Evolutionary conservation across 1,139 yeast species (phyloP).

Genomic region (Candida sp.): DNA sequence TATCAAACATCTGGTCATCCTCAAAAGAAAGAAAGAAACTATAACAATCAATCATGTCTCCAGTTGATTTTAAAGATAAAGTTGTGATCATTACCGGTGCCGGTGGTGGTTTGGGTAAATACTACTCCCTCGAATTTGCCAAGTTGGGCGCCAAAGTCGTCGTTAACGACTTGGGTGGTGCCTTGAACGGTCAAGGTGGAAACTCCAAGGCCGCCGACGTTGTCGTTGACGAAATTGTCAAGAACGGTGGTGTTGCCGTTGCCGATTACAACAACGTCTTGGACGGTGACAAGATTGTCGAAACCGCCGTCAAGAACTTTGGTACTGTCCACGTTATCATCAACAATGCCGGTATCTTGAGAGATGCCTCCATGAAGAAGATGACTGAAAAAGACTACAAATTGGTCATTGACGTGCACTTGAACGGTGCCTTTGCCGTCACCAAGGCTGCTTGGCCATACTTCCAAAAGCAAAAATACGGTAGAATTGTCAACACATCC

Average conservation of each 20-base stretch:
- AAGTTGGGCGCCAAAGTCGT: constrained; percentile 91
- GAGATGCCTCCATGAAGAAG: constrained; percentile 78
- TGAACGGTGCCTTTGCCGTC: constrained; percentile 86
- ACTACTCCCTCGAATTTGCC: constrained; percentile 88
- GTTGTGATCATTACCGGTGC: constrained; percentile 97
- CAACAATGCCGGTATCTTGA: constrained; percentile 94
- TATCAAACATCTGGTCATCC: too few species aligned
- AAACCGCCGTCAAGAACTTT: constrained; percentile 84
- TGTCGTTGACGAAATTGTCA: constrained; percentile 83
- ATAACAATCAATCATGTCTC: constrained; percentile 26
- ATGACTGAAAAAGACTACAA: constrained; percentile 84
- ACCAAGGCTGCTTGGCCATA: constrained; percentile 95
- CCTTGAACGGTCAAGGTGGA: constrained; percentile 72
- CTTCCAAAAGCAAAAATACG: constrained; percentile 82
- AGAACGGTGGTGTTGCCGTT: constrained; percentile 84
- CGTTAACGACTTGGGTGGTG: constrained; percentile 93
- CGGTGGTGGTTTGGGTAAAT: constrained; percentile 95
- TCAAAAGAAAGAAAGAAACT: neutral
- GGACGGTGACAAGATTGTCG: constrained; percentile 85
- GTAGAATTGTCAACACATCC: constrained; percentile 89
- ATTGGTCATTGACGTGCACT: constrained; percentile 84
- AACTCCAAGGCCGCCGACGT: constrained; percentile 80
- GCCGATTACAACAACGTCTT: constrained; percentile 94
- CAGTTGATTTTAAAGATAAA: constrained; percentile 67
- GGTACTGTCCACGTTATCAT: constrained; percentile 91